phyloP scores from a whole-genome alignment of 2,329 filamentous ascomycete species.

The Colletotrichum trifolii region DNA sequence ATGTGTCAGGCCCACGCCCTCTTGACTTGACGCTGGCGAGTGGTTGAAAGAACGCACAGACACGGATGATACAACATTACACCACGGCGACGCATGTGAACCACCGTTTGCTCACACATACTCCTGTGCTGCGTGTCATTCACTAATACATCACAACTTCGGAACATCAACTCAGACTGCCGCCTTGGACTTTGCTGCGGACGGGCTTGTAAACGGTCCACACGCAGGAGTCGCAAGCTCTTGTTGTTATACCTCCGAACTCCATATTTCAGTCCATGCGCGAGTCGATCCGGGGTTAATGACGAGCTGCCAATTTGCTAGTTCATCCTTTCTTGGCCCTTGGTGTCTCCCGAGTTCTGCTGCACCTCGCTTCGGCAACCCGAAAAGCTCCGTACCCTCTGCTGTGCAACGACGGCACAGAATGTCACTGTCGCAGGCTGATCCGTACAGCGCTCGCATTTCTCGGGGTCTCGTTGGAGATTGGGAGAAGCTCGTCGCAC shows the following conservation, averaged over 20 bases:
- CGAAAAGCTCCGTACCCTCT: conserved; percentile 31
- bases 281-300: conserved; percentile 16
- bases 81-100: conserved; percentile 8
- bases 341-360: conserved; percentile 15
- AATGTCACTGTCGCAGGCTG: conserved; percentile 22
- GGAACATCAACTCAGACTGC: neutral
- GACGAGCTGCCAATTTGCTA: conserved; percentile 18
- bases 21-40: conserved; percentile 2
- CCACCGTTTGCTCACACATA: conserved; percentile 21
- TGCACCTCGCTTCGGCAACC: conserved; percentile 24
- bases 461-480: neutral
- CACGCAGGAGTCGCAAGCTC: neutral
- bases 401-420: conserved; percentile 35
- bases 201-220: neutral
- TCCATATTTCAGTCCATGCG: neutral
- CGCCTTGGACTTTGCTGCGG: neutral
- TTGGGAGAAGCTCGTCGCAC: neutral
- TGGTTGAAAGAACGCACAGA: conserved; percentile 25
- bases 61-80: conserved; percentile 8
- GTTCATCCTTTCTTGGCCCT: conserved; percentile 23
- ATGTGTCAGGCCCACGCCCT: conserved; percentile 27
- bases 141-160: conserved; percentile 7
- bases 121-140: conserved; percentile 1
- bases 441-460: neutral
- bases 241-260: neutral